Base-by-base conservation (phyloP, 345 rosid genomes). In the Linum trigynum region DNA sequence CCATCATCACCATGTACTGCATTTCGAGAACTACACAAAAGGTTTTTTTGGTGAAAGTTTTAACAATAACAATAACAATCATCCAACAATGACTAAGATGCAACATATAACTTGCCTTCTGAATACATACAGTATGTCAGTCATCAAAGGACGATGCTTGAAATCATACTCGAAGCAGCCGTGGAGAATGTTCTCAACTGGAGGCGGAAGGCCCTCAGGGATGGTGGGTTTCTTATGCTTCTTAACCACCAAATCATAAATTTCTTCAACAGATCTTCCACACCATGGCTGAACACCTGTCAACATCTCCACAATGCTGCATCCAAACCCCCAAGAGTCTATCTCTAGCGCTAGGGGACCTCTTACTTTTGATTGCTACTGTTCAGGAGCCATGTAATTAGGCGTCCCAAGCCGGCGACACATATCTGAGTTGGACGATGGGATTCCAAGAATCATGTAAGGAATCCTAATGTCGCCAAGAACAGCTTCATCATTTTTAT, bases 371-470 rank as follows among this genome's bases (percentile, higher is more conserved):
- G 97, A 92, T 76, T 88, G 81, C 99, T 95, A 90, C 68, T 90
- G 99, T 73, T 90, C 99, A 65, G 99, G 99, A 70, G 97, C 95
- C 99, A 94, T 94, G 72, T 90, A 90, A 79, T 84, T 94, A 10
- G 97, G 95, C 39, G 90, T 86, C 66, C 99, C 99, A 77, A 85
- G 87, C 76, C 84, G 77, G 69, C 63, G 74, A 63, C 80, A 71
- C 83, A 85, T 75, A 80, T 85, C 88, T 57, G 95, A 75, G 73
- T 78, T 82, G 55, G 85, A 82, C 70, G 78, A 71, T 63, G 88
- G 85, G 77, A 88, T 79, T 75, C 92, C 90, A 32, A 80, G 86
- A 60, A 90, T 80, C 32, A 86, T 75, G 76, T 75, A 82, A 65
- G 97, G 90, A 74, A 88, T 80, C 41, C 97, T 97, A 66, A 85